Conservation (phyloP, 2,329 filamentous ascomycete genomes). For the Verticillium nonalfalfae region DNA sequence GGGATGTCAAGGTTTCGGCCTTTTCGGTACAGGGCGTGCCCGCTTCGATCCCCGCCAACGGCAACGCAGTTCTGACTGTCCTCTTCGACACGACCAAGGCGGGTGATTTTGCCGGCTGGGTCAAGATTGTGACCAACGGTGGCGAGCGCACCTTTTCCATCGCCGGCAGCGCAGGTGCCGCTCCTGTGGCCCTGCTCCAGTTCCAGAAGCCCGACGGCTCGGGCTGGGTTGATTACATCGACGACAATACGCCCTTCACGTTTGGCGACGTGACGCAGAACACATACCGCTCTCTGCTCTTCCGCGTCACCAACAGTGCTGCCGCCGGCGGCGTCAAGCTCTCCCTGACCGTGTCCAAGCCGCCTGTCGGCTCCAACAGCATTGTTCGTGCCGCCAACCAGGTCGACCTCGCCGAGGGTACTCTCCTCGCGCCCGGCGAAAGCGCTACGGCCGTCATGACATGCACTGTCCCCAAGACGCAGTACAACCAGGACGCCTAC, state of each 20-base stretch:
- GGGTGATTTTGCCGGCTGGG: slow-evolving; percentile 42
- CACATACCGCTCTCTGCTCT: slow-evolving; percentile 34
- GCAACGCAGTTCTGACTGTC: slow-evolving; percentile 30
- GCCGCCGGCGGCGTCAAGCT: slow-evolving; percentile 39
- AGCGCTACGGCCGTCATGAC: slow-evolving; percentile 44
- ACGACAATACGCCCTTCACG: slow-evolving; percentile 34
- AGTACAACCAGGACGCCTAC: slow-evolving; percentile 48
- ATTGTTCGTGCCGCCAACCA: slow-evolving; percentile 48
- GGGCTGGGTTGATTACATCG: slow-evolving; percentile 39
- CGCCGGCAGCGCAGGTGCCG: slow-evolving; percentile 40
- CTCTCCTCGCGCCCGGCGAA: slow-evolving; percentile 37
- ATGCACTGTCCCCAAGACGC: slow-evolving; percentile 48
- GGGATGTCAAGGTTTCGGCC: slow-evolving; percentile 31
- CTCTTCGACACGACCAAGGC: slow-evolving; percentile 36
- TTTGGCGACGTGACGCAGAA: slow-evolving; percentile 51
- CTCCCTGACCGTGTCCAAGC: slow-evolving; percentile 51
- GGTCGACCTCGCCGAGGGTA: slow-evolving; percentile 51
- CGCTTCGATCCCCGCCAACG: slow-evolving; percentile 29
- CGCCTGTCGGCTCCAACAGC: slow-evolving; percentile 45
- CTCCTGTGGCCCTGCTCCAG: slow-evolving; percentile 42
- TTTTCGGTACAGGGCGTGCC: slow-evolving; percentile 45
- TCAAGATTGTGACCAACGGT: slow-evolving; percentile 39
- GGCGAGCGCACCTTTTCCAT: slow-evolving; percentile 40
- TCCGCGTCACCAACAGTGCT: slow-evolving; percentile 48
- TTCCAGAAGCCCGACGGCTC: slow-evolving; percentile 45